Percentiles rank a stretch among this genome's conserved stretches.
phyloP scores from a whole-genome alignment of 352 stramenopile genomes.

The Aphanomyces cochlioides region DNA sequence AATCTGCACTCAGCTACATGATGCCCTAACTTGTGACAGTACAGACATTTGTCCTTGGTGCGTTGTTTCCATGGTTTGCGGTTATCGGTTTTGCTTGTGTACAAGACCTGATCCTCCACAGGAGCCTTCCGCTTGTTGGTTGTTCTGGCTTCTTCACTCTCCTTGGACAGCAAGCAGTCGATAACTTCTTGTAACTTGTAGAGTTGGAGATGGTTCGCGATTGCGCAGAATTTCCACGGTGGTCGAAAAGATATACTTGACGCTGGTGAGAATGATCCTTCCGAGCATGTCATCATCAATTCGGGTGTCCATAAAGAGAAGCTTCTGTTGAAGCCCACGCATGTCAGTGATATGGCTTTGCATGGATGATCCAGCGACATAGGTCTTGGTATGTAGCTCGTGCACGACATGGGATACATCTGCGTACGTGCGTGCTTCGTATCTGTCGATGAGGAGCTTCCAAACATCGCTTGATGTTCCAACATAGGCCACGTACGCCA shows the following conservation, averaged over 20 bases:
- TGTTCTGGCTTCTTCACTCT: neutral
- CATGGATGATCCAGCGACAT: constrained; percentile 8
- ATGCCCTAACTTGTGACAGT: constrained; percentile 4
- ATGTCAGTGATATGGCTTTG: constrained; percentile 11
- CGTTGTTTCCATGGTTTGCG: neutral
- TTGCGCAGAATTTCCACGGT: constrained; percentile 11
- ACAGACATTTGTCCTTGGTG: constrained; percentile 1
- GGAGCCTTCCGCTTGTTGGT: neutral
- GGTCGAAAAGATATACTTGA: neutral
- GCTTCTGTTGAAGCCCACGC: constrained; percentile 4
- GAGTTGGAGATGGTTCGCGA: constrained; percentile 1
- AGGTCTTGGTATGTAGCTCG: constrained; percentile 5
- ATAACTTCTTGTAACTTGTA: neutral
- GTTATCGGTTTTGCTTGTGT: neutral
- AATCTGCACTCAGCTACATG: neutral
- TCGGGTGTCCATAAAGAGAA: neutral
- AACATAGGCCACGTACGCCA: neutral
- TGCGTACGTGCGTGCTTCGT: constrained; percentile 10
- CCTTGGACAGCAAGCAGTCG: constrained; percentile 5
- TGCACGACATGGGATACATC: constrained; percentile 11
- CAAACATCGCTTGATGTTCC: neutral
- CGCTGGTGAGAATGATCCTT: constrained; percentile 7
- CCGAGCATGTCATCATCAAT: constrained; percentile 5
- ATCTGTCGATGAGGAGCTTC: neutral
- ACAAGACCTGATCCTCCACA: neutral